These are phyloP conservation scores for Penicillium sp. DNA, from an alignment of 2,329 filamentous ascomycete genomes.

Conservation along the genomic window DNA sequence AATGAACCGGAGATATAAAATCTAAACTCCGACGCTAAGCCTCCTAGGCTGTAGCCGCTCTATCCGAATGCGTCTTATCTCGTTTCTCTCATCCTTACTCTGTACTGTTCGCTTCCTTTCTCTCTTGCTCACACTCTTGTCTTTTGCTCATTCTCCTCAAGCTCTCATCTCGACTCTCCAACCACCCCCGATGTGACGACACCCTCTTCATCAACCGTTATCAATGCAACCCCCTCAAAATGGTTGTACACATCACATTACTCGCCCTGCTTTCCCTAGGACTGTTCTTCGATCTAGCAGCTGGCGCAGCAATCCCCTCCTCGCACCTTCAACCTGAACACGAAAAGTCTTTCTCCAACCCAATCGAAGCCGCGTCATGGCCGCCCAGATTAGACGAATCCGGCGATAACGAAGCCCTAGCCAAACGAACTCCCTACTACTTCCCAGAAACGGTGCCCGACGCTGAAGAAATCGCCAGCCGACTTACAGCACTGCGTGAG, in stretches of 20 bases:
- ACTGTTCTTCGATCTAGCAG: constrained; percentile 6
- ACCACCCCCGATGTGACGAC: constrained; percentile 5
- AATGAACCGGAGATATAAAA: neutral
- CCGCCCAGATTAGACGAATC: neutral
- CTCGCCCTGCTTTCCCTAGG: constrained; percentile 3
- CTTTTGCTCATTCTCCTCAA: neutral
- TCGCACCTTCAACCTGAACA: neutral
- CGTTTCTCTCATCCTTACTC: neutral
- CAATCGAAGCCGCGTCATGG: constrained; percentile 1
- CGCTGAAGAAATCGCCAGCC: constrained; percentile 9
- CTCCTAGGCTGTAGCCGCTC: neutral
- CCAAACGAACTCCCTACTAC: constrained; percentile 14
- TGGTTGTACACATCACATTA: constrained; percentile 3
- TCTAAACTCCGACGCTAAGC: constrained; percentile 5
- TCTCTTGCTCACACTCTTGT: neutral
- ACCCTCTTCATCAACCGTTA: constrained; percentile 4
- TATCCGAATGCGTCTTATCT: constrained; percentile 1
- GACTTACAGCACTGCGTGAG: constrained; percentile 12
- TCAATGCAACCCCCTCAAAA: constrained; percentile 3
- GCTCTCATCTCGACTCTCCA: neutral
- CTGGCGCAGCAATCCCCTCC: constrained; percentile 10
- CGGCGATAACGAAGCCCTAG: neutral
- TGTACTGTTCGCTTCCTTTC: neutral
- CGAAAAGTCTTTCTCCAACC: neutral
- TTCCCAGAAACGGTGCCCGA: constrained; percentile 18